Conservation (phyloP, 805 yeast species). For the Saccharomycopsis fermentans region DNA sequence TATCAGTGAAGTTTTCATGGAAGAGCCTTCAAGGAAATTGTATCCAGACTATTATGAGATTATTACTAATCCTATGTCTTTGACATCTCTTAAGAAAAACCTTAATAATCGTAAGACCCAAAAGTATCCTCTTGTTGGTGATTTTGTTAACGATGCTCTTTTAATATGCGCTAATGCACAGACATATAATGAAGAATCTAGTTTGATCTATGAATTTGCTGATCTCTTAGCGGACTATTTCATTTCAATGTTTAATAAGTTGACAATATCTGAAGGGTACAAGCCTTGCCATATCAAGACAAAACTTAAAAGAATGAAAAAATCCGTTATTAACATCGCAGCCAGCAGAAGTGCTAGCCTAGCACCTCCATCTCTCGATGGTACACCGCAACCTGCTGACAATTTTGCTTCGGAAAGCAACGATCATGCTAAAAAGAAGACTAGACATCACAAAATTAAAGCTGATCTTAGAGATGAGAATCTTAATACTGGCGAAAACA, state of each 20-base stretch:
- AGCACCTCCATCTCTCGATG: conserved; percentile 3
- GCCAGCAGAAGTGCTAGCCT: conserved; percentile 5
- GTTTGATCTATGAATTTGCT: conserved; percentile 67
- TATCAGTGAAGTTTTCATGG: conserved; percentile 63
- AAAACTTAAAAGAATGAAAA: neutral
- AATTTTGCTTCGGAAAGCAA: conserved; percentile 3
- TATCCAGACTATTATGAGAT: conserved; percentile 76
- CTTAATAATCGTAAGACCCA: conserved; percentile 34
- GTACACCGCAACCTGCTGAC: neutral
- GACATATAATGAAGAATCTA: conserved; percentile 61
- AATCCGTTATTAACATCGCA: neutral
- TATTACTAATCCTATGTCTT: conserved; percentile 65
- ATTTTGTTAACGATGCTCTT: conserved; percentile 47
- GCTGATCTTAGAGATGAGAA: neutral
- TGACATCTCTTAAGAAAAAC: conserved; percentile 45
- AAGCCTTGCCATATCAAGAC: neutral
- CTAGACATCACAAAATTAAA: neutral
- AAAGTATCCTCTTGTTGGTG: conserved; percentile 42
- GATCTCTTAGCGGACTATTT: conserved; percentile 45
- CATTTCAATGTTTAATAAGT: conserved; percentile 29
- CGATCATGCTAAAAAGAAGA: conserved; percentile 1
- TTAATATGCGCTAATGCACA: conserved; percentile 73
- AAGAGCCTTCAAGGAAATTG: conserved; percentile 55
- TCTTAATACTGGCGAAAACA: neutral
- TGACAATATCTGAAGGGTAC: conserved; percentile 7